phyloP scores from a whole-genome alignment of 768 basidiomycete genomes.

The Tylopilus subfusipes region DNA sequence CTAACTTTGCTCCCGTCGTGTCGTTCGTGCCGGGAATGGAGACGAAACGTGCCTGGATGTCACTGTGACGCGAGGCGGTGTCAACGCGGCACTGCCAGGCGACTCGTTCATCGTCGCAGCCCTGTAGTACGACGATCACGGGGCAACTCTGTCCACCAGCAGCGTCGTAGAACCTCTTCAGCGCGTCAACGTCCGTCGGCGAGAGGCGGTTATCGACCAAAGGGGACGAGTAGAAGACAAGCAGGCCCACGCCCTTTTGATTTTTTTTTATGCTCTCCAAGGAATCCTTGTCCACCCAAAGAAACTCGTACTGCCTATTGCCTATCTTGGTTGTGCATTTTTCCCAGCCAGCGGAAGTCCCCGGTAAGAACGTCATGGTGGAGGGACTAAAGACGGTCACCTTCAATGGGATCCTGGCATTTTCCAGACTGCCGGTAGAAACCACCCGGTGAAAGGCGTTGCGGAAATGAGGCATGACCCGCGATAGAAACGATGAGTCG shows the following conservation, averaged over 20 bases:
- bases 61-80: neutral
- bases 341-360: too few relatives aligned
- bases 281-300: neutral
- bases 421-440: too few relatives aligned
- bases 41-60: neutral
- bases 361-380: too few relatives aligned
- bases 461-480: too few relatives aligned
- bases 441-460: too few relatives aligned
- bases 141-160: neutral
- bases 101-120: neutral
- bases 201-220: neutral
- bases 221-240: neutral
- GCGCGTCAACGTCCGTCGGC: neutral
- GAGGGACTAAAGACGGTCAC: too few relatives aligned
- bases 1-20: neutral
- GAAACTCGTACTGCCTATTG: neutral
- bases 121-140: slow-evolving; percentile 1
- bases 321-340: too few relatives aligned
- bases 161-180: neutral
- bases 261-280: too few relatives aligned
- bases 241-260: neutral
- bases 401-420: too few relatives aligned
- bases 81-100: neutral
- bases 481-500: too few relatives aligned
- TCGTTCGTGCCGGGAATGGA: neutral